Conservation (phyloP, 2,329 filamentous ascomycete genomes). For the Pseudopyricularia javanii region DNA sequence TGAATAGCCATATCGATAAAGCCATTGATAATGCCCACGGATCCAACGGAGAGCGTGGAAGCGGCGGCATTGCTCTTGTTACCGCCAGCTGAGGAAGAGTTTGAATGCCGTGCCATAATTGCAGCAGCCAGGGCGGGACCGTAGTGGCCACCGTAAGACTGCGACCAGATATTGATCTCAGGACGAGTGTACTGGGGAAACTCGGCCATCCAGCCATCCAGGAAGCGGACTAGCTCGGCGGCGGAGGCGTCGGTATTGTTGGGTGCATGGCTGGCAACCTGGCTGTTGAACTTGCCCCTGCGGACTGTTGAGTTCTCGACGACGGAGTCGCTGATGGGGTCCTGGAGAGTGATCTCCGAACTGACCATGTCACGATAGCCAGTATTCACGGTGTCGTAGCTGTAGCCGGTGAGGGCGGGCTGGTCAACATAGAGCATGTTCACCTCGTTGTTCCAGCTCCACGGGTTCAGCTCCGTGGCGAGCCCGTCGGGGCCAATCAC, state of each 20-base stretch:
- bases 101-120: slow-evolving; percentile 26
- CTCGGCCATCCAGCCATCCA: slow-evolving; percentile 48
- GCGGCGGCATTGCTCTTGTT: slow-evolving; percentile 40
- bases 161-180: slow-evolving; percentile 41
- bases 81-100: background rate
- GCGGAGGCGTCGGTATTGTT: slow-evolving; percentile 45
- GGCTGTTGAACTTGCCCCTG: slow-evolving; percentile 55
- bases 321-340: background rate
- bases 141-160: slow-evolving; percentile 47
- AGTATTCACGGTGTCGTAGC: slow-evolving; percentile 7
- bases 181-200: slow-evolving; percentile 48
- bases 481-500: slow-evolving; percentile 6
- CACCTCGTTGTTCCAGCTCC: slow-evolving; percentile 46
- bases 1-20: slow-evolving; percentile 35
- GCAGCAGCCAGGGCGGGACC: slow-evolving; percentile 42
- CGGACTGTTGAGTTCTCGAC: background rate
- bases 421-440: slow-evolving; percentile 56
- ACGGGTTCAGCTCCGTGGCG: slow-evolving; percentile 29
- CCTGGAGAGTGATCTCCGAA: background rate
- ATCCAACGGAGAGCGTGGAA: slow-evolving; percentile 32
- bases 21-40: slow-evolving; percentile 44
- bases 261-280: slow-evolving; percentile 33
- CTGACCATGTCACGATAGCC: slow-evolving; percentile 1
- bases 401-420: slow-evolving; percentile 21
- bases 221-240: slow-evolving; percentile 50